phyloP scores from a whole-genome alignment of 768 basidiomycete genomes.

The Mycena indigotica region DNA sequence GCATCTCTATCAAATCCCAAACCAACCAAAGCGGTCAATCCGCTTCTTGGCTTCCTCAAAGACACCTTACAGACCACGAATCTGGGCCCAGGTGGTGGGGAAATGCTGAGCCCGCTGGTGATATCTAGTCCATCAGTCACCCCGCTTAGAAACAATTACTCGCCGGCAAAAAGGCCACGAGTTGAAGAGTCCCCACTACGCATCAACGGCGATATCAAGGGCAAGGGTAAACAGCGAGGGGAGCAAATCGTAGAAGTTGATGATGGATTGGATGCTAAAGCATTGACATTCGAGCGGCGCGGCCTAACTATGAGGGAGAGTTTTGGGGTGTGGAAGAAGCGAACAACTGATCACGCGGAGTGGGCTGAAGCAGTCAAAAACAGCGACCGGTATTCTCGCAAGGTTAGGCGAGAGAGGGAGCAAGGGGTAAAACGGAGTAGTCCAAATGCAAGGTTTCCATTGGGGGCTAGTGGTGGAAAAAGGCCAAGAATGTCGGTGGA shows the following conservation, averaged over 20 bases:
- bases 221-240: slow-evolving; percentile 29
- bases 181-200: slow-evolving; percentile 1
- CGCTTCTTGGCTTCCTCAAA: slow-evolving; percentile 37
- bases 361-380: slow-evolving; percentile 65
- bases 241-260: slow-evolving; percentile 32
- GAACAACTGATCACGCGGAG: slow-evolving; percentile 46
- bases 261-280: slow-evolving; percentile 40
- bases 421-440: slow-evolving; percentile 14
- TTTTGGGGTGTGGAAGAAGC: slow-evolving; percentile 51
- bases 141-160: slow-evolving; percentile 13
- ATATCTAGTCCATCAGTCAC: slow-evolving; percentile 34
- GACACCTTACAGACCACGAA: slow-evolving; percentile 27
- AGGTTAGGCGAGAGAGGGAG: slow-evolving; percentile 33
- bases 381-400: slow-evolving; percentile 63
- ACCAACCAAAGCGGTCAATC: slow-evolving; percentile 25
- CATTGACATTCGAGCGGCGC: slow-evolving; percentile 44
- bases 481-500: slow-evolving; percentile 11
- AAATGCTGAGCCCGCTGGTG: slow-evolving; percentile 47
- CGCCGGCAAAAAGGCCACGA: slow-evolving; percentile 11
- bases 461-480: slow-evolving; percentile 9
- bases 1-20: slow-evolving; percentile 7
- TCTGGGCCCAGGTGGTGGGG: slow-evolving; percentile 30
- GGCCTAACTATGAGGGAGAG: slow-evolving; percentile 42
- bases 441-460: slow-evolving; percentile 7
- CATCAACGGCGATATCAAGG: slow-evolving; percentile 25